Evolutionary conservation across 179 eudicot genomes (phyloP).

Genomic region (Patellifolia procumbens): DNA sequence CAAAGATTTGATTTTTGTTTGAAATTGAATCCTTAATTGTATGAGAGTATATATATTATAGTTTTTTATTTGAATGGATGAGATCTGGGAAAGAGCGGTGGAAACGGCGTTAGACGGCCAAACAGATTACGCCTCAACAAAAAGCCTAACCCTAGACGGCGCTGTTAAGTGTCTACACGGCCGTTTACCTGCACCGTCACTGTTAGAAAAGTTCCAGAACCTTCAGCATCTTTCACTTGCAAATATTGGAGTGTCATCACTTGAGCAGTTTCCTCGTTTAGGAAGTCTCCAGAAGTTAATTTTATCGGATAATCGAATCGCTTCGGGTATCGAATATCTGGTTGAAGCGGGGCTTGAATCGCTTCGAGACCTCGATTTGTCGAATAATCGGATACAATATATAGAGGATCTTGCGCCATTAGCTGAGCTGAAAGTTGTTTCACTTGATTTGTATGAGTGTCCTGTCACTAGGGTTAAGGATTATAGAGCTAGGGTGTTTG

Average conservation of each 20-base stretch:
- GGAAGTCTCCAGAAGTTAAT: conserved; percentile 61
- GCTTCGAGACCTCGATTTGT: conserved; percentile 78
- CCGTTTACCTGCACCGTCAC: conserved; percentile 64
- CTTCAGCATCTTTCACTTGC: conserved; percentile 79
- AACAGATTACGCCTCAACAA: conserved; percentile 44
- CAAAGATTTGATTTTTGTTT: background rate
- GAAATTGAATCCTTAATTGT: background rate
- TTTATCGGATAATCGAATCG: conserved; percentile 77
- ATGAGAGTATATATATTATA: background rate
- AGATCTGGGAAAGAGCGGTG: conserved; percentile 95
- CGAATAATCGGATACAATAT: conserved; percentile 70
- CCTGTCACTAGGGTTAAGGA: conserved; percentile 89
- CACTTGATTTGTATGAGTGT: conserved; percentile 92
- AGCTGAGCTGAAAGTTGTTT: conserved; percentile 63
- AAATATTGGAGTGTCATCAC: conserved; percentile 69
- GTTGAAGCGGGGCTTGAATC: conserved; percentile 67
- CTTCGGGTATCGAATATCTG: conserved; percentile 67
- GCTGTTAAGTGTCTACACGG: conserved; percentile 87
- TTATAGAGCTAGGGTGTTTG: conserved; percentile 79
- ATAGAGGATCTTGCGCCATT: conserved; percentile 68
- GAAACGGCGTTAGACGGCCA: conserved; percentile 83
- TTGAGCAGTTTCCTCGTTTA: conserved; percentile 75
- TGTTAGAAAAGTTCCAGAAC: conserved; percentile 67
- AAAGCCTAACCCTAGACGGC: conserved; percentile 86
- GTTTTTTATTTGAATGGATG: conserved; percentile 52